phyloP scores from a whole-genome alignment of 2,329 filamentous ascomycete genomes.

The Pseudogymnoascus sp. region DNA sequence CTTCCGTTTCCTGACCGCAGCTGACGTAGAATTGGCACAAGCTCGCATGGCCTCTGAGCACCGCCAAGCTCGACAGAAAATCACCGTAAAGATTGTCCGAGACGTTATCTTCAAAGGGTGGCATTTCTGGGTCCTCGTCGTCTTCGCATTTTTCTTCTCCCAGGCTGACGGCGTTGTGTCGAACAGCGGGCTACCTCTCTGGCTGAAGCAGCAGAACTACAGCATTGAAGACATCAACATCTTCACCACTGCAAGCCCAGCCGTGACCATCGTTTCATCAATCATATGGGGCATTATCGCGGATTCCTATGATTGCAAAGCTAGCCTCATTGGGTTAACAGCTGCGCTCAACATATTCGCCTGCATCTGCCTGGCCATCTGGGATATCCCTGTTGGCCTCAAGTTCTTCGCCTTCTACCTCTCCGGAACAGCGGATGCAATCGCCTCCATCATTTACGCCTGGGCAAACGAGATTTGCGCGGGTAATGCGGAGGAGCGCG shows the following conservation, averaged over 20 bases:
- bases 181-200: constrained; percentile 21
- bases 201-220: constrained; percentile 16
- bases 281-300: constrained; percentile 20
- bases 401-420: constrained; percentile 30
- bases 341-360: constrained; percentile 23
- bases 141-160: constrained; percentile 21
- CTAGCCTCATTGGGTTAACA: constrained; percentile 20
- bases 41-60: constrained; percentile 3
- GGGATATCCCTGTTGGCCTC: constrained; percentile 26
- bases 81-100: constrained; percentile 22
- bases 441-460: constrained; percentile 28
- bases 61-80: constrained; percentile 19
- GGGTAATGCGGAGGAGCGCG: constrained; percentile 29
- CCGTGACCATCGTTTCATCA: background rate
- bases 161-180: constrained; percentile 17
- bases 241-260: constrained; percentile 12
- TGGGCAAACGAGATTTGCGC: constrained; percentile 29
- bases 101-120: constrained; percentile 17
- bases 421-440: constrained; percentile 27
- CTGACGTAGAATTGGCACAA: constrained; percentile 11
- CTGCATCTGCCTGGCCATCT: constrained; percentile 25
- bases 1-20: constrained; percentile 10
- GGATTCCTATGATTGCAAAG: constrained; percentile 22
- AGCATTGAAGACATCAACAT: constrained; percentile 20
- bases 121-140: constrained; percentile 23